Conservation (phyloP, 139 green algal species). For the Chlorella sp. region DNA sequence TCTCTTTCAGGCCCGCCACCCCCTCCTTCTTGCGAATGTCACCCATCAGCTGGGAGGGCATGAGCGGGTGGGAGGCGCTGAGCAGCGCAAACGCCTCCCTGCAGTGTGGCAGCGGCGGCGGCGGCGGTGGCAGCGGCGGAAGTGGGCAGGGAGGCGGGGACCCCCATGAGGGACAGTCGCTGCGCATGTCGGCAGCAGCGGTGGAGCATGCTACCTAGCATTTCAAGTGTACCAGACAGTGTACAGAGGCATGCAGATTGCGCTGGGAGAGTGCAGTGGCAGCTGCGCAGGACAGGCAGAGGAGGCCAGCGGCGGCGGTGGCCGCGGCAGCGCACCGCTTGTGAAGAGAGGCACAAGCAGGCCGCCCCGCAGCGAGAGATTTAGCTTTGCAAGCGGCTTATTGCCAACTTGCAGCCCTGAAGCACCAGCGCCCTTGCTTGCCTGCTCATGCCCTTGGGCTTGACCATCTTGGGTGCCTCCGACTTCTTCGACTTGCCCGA, state of each 20-base stretch:
- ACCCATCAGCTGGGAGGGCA: slow-evolving; percentile 71
- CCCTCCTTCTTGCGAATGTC: slow-evolving; percentile 61
- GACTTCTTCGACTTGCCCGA: slow-evolving; percentile 74
- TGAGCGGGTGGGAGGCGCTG: slow-evolving; percentile 83
- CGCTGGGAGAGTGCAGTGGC: neutral
- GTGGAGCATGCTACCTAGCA: no score
- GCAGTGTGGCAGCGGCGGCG: slow-evolving; percentile 52
- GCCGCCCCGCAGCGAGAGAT: neutral
- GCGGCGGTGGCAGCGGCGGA: neutral
- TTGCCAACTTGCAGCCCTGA: neutral
- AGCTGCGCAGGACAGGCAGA: neutral
- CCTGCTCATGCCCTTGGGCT: slow-evolving; percentile 84
- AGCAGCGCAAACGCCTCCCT: slow-evolving; percentile 92
- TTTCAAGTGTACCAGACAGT: neutral
- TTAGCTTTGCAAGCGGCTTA: neutral
- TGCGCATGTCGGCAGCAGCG: no score
- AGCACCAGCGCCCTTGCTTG: neutral
- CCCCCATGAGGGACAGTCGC: no score
- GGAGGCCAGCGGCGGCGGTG: neutral
- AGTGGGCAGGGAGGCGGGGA: neutral
- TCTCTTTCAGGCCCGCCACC: slow-evolving; percentile 57
- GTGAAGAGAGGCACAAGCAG: neutral
- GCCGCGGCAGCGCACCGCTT: neutral
- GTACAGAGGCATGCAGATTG: neutral
- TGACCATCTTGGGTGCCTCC: slow-evolving; percentile 50